Base-by-base conservation (phyloP, 345 rosid species). In the Eucalyptus decipiens region DNA sequence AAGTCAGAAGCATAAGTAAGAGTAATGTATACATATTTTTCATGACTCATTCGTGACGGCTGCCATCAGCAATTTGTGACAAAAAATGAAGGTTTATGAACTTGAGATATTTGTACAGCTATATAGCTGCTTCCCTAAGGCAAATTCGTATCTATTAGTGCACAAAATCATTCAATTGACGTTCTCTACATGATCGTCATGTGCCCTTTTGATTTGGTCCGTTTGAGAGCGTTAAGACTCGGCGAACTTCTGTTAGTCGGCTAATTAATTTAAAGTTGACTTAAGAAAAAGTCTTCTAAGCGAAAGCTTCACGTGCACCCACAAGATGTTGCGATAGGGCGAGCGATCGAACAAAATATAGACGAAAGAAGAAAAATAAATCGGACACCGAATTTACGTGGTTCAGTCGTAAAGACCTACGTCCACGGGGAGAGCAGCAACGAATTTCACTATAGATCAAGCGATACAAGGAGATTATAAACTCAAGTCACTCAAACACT, bases 11-110 rank as follows among this genome's bases (percentile, higher is more conserved):
- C 12, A 5, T 58, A 58, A 4, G 2, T 26, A 26, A 58, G 15
- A 58, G 60, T 23, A 23, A 54, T 6, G 54, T 51, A 51, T 21
- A 54, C 5, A 54, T 54, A 54, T 54, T 54, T 23, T 54, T 23
- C 9, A 19, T 52, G 3, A 21, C 60, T 54, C 60, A 54, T 54
- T 54, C 3, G 4, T 54, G 54, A 18, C 4, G 4, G 1, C 9
- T 0, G 2, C 23, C 2, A 4, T 18, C 23, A 51, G 9, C 4
- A 3, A 51, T 51, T 51, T 51, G 9, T 51, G 23, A 1, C 54
- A 51, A 51, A 51, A 18, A 51, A 51, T 51, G 54, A 18, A 51
- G 54, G 4, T 51, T 1, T 58, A 26, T 58, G 65, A 58, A 26
- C 14, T 58, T 24, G 15, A 58, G n/a, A 24, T 58, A 58, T 58